phyloP scores from a whole-genome alignment of 2,329 filamentous ascomycete genomes.

The Aureobasidium sp. region DNA sequence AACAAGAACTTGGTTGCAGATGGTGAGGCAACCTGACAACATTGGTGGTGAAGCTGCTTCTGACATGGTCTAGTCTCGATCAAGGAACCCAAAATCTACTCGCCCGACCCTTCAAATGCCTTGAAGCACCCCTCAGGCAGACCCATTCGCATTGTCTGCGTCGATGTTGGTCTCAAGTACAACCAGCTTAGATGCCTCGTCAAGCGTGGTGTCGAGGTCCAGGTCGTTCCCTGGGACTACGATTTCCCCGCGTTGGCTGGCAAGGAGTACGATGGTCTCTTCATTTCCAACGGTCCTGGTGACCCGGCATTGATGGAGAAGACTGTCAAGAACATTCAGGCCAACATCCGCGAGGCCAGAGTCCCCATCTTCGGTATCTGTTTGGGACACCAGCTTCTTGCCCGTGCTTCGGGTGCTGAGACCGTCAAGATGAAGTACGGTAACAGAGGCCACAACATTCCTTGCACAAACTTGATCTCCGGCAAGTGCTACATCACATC shows the following conservation, averaged over 20 bases:
- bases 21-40: constrained; percentile 52
- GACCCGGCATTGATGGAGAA: constrained; percentile 78
- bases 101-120: constrained; percentile 60
- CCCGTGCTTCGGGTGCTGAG: constrained; percentile 73
- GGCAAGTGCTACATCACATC: constrained; percentile 98
- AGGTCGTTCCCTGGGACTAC: constrained; percentile 94
- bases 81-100: constrained; percentile 76
- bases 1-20: constrained; percentile 85
- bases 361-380: constrained; percentile 95
- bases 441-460: constrained; percentile 97
- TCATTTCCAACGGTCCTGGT: constrained; percentile 95
- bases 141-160: constrained; percentile 75
- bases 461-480: constrained; percentile 89
- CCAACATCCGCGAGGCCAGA: constrained; percentile 66
- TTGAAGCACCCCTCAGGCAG: constrained; percentile 85
- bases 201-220: constrained; percentile 81
- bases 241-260: constrained; percentile 70
- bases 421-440: constrained; percentile 99
- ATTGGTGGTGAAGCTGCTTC: constrained; percentile 2
- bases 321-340: constrained; percentile 71
- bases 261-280: constrained; percentile 88
- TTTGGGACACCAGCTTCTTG: constrained; percentile 86
- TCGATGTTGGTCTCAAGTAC: constrained; percentile 97
- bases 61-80: constrained; percentile 64
- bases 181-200: constrained; percentile 95